Evolutionary conservation across 1,139 yeast genomes (phyloP).

Genomic region (Kurtzmaniella quercitrusa): DNA sequence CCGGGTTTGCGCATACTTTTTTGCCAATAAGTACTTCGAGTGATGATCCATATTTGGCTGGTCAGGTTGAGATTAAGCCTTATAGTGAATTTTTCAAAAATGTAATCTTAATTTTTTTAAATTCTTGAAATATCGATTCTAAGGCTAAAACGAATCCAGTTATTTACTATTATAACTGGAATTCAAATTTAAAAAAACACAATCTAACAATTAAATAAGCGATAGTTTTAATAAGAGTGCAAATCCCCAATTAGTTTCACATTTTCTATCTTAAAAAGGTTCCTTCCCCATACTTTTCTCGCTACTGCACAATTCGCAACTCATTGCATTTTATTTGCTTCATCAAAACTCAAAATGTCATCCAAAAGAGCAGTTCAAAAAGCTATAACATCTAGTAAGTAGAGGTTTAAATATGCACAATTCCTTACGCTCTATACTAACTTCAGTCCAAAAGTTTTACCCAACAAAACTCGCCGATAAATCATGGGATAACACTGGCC

Average conservation of each 20-base stretch:
- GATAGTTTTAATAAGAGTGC: too few species aligned
- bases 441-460: slow-evolving; percentile 58
- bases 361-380: slow-evolving; percentile 1
- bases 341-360: neutral
- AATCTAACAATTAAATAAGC: too few species aligned
- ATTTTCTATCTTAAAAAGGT: neutral
- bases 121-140: too few species aligned
- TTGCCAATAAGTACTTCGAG: slow-evolving; percentile 1
- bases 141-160: too few species aligned
- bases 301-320: neutral
- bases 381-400: slow-evolving; percentile 2
- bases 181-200: too few species aligned
- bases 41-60: too few species aligned
- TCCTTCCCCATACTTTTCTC: too few species aligned
- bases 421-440: neutral
- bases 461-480: slow-evolving; percentile 77
- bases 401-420: neutral
- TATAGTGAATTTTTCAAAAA: too few species aligned
- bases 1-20: slow-evolving; percentile 14
- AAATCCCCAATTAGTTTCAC: too few species aligned
- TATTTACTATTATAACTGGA: too few species aligned
- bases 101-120: too few species aligned
- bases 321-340: neutral
- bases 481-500: slow-evolving; percentile 93
- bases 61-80: too few species aligned